Base-by-base conservation (phyloP, 257 asterid genomes). In the Jacaranda copaia region DNA sequence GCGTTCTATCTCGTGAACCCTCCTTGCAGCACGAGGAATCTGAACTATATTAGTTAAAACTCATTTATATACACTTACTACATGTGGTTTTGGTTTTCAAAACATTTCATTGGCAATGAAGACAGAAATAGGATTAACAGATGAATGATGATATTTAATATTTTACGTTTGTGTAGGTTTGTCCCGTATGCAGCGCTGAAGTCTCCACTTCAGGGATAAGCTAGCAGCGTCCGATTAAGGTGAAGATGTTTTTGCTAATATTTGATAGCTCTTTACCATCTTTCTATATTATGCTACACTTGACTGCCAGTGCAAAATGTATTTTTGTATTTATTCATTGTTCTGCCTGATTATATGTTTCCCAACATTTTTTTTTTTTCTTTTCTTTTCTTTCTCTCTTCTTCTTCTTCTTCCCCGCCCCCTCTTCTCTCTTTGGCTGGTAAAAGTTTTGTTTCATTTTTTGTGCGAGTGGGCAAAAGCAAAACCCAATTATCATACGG, bases 101-200 rank as follows among this genome's bases (percentile, higher is more conserved):
- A 10, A 48, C 11, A 6, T 13, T 48, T 9, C 32, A 25, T 25
- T 25, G 32, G 32, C 32, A 25, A 25, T 25, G 32, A 12, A 6
- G 55, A 10, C 11, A 3, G 4, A 48, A 10, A 48, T 3, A 12
- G 55, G 11, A 48, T 2, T 48, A 48, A 48, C 11, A 57, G 72
- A 73, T 68, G 79, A 36, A 48, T 48, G 68, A 53, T 60, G 32
- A 25, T 25, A 25, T 70, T 70, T 60, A 2, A 25, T 25, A 25
- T 70, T 70, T 3, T 75, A 70, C 52, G 59, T 69, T 55, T 59
- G 20, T 85, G 83, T 79, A 90, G 96, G 91, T 89, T 61, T 90
- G 94, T 74, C 96, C 96, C 0, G 87, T 90, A 68, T 90, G 96
- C 87, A 83, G 88, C 59, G 82, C 90, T 6, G 96, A 90, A 83